Percentiles rank a stretch among this genome's conserved stretches.
These are phyloP conservation scores for Colletotrichum shisoi DNA, from an alignment of 2,329 filamentous ascomycete genomes.

Conservation along the genomic window DNA sequence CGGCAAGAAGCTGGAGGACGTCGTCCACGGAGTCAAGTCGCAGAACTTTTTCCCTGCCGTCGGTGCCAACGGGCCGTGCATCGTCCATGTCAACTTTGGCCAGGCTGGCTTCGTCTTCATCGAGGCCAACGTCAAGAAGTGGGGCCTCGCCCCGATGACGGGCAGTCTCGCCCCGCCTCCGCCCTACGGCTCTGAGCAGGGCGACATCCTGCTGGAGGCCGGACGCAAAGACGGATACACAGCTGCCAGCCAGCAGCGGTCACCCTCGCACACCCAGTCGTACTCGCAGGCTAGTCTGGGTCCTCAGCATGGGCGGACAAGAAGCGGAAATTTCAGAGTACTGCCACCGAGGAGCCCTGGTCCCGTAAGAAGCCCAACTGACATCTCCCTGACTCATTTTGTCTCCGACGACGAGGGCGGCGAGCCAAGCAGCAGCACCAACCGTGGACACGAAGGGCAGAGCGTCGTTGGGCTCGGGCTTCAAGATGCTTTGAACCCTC, in stretches of 20 bases:
- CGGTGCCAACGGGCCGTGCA: conserved; percentile 92
- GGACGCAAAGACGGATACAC: conserved; percentile 71
- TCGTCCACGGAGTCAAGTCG: conserved; percentile 88
- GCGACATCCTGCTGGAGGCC: conserved; percentile 91
- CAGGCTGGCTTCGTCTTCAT: conserved; percentile 99
- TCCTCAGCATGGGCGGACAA: conserved; percentile 74
- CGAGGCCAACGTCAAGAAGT: conserved; percentile 99
- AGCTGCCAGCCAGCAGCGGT: conserved; percentile 53
- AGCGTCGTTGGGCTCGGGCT: conserved; percentile 55
- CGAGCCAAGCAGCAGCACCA: conserved; percentile 57
- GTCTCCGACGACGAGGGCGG: conserved; percentile 76
- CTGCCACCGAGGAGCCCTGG: conserved; percentile 84
- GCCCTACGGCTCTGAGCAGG: conserved; percentile 95
- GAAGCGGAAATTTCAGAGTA: conserved; percentile 80
- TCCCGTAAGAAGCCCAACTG: conserved; percentile 87
- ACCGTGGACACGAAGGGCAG: conserved; percentile 44
- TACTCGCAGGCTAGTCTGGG: conserved; percentile 52
- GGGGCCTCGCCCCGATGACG: conserved; percentile 95
- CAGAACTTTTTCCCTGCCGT: conserved; percentile 98
- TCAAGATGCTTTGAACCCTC: conserved; percentile 67
- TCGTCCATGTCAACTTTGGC: conserved; percentile 95
- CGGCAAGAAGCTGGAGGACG: conserved; percentile 95
- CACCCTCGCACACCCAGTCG: conserved; percentile 55
- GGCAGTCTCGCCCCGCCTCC: conserved; percentile 94
- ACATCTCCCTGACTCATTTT: conserved; percentile 91